Percentiles rank a stretch among this genome's conserved stretches.
Conservation (phyloP, 2,329 filamentous ascomycete genomes). For the Emergomyces africanus region DNA sequence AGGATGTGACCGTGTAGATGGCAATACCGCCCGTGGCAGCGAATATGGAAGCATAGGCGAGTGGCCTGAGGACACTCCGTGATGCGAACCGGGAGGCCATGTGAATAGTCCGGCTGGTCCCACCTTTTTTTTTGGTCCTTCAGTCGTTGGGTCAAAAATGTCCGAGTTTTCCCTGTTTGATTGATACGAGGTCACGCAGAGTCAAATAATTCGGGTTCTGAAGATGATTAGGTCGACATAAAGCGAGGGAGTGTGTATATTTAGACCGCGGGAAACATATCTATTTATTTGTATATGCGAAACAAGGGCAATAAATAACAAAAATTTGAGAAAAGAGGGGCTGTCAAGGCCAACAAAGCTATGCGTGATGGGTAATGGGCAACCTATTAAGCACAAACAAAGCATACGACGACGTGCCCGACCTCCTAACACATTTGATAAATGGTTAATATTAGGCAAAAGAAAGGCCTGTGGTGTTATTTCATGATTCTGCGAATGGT, state of each 20-base stretch:
- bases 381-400: background rate
- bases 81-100: slow-evolving; percentile 2
- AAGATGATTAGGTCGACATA: background rate
- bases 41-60: background rate
- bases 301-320: background rate
- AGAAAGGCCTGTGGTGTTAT: background rate
- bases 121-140: background rate
- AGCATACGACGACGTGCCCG: background rate
- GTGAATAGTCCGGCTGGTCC: background rate
- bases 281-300: background rate
- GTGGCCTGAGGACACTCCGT: background rate
- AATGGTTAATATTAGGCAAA: background rate
- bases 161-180: background rate
- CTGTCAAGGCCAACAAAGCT: background rate
- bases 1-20: background rate
- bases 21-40: background rate
- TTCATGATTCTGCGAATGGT: background rate
- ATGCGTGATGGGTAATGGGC: background rate
- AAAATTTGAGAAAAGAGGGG: background rate
- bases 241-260: background rate
- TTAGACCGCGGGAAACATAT: background rate
- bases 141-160: background rate
- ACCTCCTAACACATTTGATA: background rate
- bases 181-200: background rate
- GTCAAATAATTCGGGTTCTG: background rate